Base-by-base conservation (phyloP, 768 basidiomycete species). In the Fibroporia radiculosa region DNA sequence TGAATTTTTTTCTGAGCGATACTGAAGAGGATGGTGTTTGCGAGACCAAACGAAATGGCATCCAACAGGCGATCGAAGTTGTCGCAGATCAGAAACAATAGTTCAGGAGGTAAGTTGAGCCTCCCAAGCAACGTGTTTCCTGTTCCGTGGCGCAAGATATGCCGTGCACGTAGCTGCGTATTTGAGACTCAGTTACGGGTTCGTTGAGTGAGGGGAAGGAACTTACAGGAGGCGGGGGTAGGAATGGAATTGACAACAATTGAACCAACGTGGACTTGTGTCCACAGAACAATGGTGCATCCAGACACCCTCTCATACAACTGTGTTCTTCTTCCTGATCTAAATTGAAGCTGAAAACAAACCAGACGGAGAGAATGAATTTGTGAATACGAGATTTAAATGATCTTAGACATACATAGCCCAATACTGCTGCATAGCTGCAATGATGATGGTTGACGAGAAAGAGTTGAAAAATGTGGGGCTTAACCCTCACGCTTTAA, bases 71-170 rank as follows among this genome's bases (percentile, higher is more conserved):
- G 20, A 6, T 7, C 13, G 32, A 44, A 34, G 18, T 22, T 32
- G 16, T 6, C 43, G 32, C 33, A 44, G 5, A 44, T 44, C 19
- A 26, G 19, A 19, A 34, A 14, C 11, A 44, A n/a, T 8, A 44
- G 6, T 14, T 44, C 43, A 19, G 20, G 6, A 4, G 43, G 32
- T n/a, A 44, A 23, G 31, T 33, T 33, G 28, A 56, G 50, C 8
- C 29, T 18, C 6, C 34, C 34, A 6, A 35, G 34, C 6, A n/a
- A 19, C 34, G 8, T 10, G 7, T 35, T 18, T 18, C 8, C 14
- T 35, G 7, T 8, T 19, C 10, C 8, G 6, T 8, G 34, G 6
- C 7, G 14, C 14, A 19, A 18, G 8, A 35, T 35, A 35, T 18
- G 34, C 14, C 34, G 13, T 35, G 16, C 16, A 6, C 34, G 13